These are phyloP conservation scores for Ascochyta fabae DNA, from an alignment of 2,329 filamentous ascomycete species.

Conservation along the genomic window DNA sequence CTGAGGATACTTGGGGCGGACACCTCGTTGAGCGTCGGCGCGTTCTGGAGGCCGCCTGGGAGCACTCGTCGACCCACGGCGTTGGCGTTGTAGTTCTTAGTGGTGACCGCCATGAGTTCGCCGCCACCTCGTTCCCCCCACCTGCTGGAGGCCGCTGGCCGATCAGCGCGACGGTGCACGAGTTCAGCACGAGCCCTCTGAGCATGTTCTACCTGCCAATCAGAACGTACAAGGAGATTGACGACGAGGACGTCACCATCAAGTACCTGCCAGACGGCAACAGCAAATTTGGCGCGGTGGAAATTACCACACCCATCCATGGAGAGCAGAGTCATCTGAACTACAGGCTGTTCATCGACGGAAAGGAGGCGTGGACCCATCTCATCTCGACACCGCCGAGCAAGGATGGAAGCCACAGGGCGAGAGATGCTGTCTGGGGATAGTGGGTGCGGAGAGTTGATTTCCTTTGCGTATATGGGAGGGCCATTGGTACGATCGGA, in stretches of 20 bases:
- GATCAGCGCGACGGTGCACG: constrained; percentile 66
- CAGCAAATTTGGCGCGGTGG: constrained; percentile 85
- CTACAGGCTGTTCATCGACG: constrained; percentile 84
- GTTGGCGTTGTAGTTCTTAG: constrained; percentile 83
- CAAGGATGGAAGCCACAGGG: constrained; percentile 49
- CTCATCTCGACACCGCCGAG: constrained; percentile 53
- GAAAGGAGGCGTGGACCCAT: constrained; percentile 76
- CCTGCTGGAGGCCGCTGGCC: constrained; percentile 66
- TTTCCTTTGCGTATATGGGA: neutral
- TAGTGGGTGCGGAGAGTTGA: constrained; percentile 4
- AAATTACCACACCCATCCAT: constrained; percentile 72
- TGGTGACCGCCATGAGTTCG: constrained; percentile 96
- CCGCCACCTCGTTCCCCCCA: constrained; percentile 76
- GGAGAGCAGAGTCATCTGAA: constrained; percentile 75
- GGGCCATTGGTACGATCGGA: neutral
- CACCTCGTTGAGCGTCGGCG: constrained; percentile 80
- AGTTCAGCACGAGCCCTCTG: constrained; percentile 89
- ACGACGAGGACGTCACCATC: constrained; percentile 81
- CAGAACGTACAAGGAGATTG: constrained; percentile 80
- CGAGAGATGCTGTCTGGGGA: constrained; percentile 56
- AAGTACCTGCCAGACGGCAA: constrained; percentile 88
- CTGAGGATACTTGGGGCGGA: constrained; percentile 91
- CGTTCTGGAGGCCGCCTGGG: constrained; percentile 92
- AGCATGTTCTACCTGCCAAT: constrained; percentile 94
- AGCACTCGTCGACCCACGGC: constrained; percentile 71